Evolutionary conservation across 306 rosid genomes (phyloP).

Genomic region (Acacia crassicarpa): DNA sequence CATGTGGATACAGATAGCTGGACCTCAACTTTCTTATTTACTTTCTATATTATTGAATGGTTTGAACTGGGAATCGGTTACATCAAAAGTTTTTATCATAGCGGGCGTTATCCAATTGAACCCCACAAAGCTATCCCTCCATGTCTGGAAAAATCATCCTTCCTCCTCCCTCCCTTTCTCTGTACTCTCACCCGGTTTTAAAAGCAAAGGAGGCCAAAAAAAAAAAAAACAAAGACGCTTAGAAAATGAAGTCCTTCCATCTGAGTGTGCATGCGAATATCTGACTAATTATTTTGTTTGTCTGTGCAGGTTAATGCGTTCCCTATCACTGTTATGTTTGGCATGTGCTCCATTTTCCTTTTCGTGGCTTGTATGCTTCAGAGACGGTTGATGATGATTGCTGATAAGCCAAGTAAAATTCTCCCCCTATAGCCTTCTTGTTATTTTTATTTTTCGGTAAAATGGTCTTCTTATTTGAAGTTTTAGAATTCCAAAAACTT

Average conservation of each 20-base stretch:
- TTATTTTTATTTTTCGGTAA: not conserved
- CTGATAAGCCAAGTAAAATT: conserved; percentile 87
- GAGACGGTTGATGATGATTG: conserved; percentile 79
- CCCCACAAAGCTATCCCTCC: not conserved
- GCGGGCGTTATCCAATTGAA: not conserved
- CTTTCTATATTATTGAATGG: not conserved
- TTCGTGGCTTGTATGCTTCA: conserved; percentile 77
- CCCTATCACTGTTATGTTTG: conserved; percentile 94
- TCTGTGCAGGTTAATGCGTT: conserved; percentile 87
- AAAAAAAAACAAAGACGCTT: not conserved
- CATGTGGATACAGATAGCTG: conserved; percentile 14
- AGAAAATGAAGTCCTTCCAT: not conserved
- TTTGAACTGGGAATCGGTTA: not conserved
- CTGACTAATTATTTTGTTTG: conserved; percentile 34
- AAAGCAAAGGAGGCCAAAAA: not conserved
- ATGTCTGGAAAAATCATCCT: conserved; percentile 19
- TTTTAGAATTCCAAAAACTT: conserved; percentile 14
- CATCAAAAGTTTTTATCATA: not conserved
- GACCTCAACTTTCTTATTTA: not conserved
- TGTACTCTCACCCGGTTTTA: not conserved
- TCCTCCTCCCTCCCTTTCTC: conserved; percentile 2
- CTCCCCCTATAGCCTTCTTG: not conserved
- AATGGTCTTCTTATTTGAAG: conserved; percentile 19
- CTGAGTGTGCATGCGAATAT: not conserved
- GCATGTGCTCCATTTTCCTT: conserved; percentile 98